Percentiles rank a stretch among this genome's conserved stretches.
These are phyloP conservation scores for Dothistroma pini DNA, from an alignment of 2,329 filamentous ascomycete genomes.

Conservation along the genomic window DNA sequence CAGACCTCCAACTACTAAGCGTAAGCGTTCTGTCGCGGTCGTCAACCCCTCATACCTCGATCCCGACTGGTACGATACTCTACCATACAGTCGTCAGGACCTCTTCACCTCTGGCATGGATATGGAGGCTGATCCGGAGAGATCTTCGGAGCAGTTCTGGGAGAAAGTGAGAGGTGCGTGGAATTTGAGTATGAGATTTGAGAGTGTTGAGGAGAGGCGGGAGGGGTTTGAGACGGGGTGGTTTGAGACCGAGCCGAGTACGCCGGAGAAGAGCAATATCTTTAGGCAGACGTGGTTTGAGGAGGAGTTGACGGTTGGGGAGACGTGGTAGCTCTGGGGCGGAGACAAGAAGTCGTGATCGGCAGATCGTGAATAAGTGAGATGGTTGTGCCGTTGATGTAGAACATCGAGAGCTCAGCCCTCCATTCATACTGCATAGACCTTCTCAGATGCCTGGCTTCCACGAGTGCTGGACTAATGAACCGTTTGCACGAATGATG, in stretches of 20 bases:
- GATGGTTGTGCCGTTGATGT: too few species aligned
- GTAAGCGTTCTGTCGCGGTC: background rate
- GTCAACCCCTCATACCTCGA: background rate
- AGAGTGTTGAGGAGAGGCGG: conserved; percentile 8
- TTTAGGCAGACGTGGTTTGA: background rate
- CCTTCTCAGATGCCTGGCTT: too few species aligned
- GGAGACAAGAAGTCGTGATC: too few species aligned
- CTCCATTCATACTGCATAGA: background rate
- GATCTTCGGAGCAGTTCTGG: conserved; percentile 6
- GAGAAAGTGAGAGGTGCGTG: conserved; percentile 4
- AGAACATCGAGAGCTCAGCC: background rate
- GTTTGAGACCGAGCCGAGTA: background rate
- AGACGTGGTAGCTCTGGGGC: background rate
- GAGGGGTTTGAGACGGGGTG: background rate
- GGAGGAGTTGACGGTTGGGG: background rate
- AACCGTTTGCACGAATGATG: too few species aligned
- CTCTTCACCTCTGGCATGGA: conserved; percentile 4
- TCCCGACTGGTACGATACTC: conserved; percentile 1
- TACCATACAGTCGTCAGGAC: conserved; percentile 7
- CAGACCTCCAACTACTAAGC: background rate
- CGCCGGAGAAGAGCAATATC: background rate
- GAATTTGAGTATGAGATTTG: background rate
- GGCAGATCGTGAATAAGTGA: too few species aligned
- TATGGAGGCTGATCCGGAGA: background rate
- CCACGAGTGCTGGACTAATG: too few species aligned